Evolutionary conservation across 257 asterid species (phyloP).

Genomic region (Forsythia viridissima): DNA sequence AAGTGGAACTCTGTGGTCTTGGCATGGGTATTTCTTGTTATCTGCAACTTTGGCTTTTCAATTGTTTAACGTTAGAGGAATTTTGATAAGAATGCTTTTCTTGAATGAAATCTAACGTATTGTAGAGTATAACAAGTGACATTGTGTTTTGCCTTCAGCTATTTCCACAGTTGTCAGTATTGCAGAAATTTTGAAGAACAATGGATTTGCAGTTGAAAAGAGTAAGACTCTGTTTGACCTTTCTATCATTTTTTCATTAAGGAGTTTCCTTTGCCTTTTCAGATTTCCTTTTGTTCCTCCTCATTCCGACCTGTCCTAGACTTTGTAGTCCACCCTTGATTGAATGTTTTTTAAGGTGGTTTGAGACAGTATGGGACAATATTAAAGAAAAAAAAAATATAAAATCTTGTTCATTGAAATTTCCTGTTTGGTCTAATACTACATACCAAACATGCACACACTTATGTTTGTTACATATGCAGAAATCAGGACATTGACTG

Average conservation of each 20-base stretch:
- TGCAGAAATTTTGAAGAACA: conserved; percentile 77
- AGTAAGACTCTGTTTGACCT: conserved; percentile 38
- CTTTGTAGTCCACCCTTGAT: not conserved
- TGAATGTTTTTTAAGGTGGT: not conserved
- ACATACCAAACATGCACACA: not conserved
- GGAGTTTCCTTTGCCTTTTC: not conserved
- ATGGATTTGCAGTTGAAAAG: conserved; percentile 68
- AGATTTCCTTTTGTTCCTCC: not conserved
- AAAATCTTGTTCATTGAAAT: not conserved
- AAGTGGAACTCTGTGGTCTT: conserved; percentile 81
- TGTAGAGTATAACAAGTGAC: conserved; percentile 4
- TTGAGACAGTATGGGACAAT: not conserved
- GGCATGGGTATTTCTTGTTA: conserved; percentile 66
- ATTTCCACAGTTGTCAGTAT: conserved; percentile 72
- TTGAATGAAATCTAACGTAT: not conserved
- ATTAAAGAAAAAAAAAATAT: not conserved
- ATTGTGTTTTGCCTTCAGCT: conserved; percentile 38
- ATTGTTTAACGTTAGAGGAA: not conserved
- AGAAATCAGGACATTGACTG: conserved; percentile 70
- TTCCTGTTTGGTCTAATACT: not conserved
- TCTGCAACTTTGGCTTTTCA: conserved; percentile 6
- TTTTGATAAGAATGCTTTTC: not conserved
- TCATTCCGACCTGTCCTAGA: not conserved
- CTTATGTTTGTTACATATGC: not conserved
- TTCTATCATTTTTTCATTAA: not conserved